Evolutionary conservation across 1,139 yeast species (phyloP), one percentile per base, ranked within the genome.

Genomic region (Sugiyamaella sp.): DNA sequence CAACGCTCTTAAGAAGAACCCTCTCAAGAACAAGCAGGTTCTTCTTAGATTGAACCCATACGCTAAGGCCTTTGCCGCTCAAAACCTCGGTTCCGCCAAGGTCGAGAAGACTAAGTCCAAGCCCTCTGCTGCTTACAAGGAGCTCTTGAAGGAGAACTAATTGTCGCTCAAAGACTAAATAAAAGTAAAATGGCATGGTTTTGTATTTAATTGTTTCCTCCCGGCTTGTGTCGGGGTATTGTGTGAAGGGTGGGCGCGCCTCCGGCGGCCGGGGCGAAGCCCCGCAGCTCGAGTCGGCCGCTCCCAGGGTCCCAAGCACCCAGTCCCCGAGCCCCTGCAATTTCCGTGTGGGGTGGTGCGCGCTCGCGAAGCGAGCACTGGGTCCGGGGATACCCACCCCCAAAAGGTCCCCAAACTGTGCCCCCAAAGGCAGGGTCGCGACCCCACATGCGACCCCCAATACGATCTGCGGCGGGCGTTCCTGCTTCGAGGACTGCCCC

Each of bases 1-100:
- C 67, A 89, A 87, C 83, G 96, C 88, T 76, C 86, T 85, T 79
- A 93, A 93, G 97, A 91, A 89, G 93, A 93, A 93, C 95, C 99
- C 99, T 81, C 90, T 93, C 78, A 93, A 89, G 93, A 93, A 95
- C 97, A 91, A 90, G 86, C 96, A 89, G 82, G 95, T 90, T 72
- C 80, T 90, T 76, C 86, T 90, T 78, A 89, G 97, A 84, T 87
- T 93, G 79, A 95, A 93, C 96, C 99, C 99, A 69, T 93, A 93
- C 86, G 98, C 99, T 73, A 89, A 89, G 87, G 96, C 93, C 71
- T 90, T 84, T 80, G 74, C 96, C 71, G 89, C 88, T 76, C 86
- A 89, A 81, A 88, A 89, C 81, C 80, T 86, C 70, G 96, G 96
- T 72, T 85, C 91, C 69, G 80, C 80, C 75, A 89, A 89, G 86